phyloP scores from a whole-genome alignment of 495 filamentous ascomycete species.

The Aspergillus campestris region DNA sequence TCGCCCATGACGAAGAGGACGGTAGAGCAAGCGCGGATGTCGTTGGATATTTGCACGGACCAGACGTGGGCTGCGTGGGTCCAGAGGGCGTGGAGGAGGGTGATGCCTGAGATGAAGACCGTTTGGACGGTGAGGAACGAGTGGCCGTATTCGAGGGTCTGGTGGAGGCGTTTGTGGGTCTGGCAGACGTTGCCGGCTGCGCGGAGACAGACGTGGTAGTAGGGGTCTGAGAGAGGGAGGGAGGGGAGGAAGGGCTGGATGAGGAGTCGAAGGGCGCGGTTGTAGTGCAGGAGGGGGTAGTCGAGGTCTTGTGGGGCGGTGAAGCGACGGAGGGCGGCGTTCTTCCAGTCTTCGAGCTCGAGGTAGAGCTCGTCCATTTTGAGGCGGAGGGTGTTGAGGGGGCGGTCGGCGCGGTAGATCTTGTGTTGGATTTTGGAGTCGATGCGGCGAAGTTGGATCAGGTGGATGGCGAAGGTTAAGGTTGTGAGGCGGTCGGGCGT shows the following conservation, averaged over 20 bases:
- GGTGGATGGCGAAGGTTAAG: slow-evolving; percentile 41
- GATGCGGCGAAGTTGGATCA: slow-evolving; percentile 42
- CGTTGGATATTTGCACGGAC: slow-evolving; percentile 45
- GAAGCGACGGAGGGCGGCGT: slow-evolving; percentile 31
- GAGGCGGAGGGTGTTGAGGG: slow-evolving; percentile 33
- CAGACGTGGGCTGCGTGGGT: slow-evolving; percentile 40
- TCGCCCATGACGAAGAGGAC: slow-evolving; percentile 49
- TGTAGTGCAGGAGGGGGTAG: slow-evolving; percentile 45
- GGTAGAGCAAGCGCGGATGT: slow-evolving; percentile 46
- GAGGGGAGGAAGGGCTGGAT: slow-evolving; percentile 45
- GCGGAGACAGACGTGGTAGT: slow-evolving; percentile 42
- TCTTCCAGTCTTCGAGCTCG: slow-evolving; percentile 45
- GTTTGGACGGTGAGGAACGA: slow-evolving; percentile 48
- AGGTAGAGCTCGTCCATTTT: slow-evolving; percentile 44
- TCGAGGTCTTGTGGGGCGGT: slow-evolving; percentile 31
- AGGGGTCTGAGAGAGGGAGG: slow-evolving; percentile 40
- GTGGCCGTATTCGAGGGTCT: slow-evolving; percentile 45
- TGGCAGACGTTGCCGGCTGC: slow-evolving; percentile 47
- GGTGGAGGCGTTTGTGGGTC: slow-evolving; percentile 44
- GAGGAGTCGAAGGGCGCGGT: slow-evolving; percentile 41
- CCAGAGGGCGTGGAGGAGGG: slow-evolving; percentile 42
- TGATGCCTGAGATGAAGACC: slow-evolving; percentile 48
- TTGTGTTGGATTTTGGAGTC: slow-evolving; percentile 47
- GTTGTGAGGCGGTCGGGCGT: slow-evolving; percentile 27
- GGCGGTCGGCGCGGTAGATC: slow-evolving; percentile 45